A percentile compares a stretch with the other conserved stretches of the same genome.
Evolutionary conservation across 352 stramenopile species (phyloP).

Genomic region (Pythium dissimile): DNA sequence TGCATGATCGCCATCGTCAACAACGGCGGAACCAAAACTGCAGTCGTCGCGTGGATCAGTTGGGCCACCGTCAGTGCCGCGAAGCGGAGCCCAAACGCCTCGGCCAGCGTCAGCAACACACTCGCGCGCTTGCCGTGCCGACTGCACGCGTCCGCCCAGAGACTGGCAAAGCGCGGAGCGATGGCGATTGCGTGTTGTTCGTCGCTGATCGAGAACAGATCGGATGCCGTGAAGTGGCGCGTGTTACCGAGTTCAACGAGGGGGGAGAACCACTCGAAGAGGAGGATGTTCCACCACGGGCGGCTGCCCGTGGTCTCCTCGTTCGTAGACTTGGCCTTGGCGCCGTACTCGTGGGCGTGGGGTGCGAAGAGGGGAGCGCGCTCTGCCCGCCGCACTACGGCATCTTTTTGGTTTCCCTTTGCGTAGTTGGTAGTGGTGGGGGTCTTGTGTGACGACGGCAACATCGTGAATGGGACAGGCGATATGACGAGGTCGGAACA

Average conservation of each 20-base stretch:
- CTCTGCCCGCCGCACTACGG: no score
- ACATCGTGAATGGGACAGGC: not conserved
- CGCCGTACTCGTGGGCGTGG: not conserved
- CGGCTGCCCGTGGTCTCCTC: slow-evolving; percentile 9
- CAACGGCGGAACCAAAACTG: slow-evolving; percentile 56
- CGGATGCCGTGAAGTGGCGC: not conserved
- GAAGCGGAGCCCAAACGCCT: slow-evolving; percentile 54
- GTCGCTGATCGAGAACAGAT: slow-evolving; percentile 13
- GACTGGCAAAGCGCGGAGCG: not conserved
- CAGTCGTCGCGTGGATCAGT: slow-evolving; percentile 60
- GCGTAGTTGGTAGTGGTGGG: no score
- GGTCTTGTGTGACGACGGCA: not conserved
- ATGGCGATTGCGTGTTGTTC: no score
- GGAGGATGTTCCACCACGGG: slow-evolving; percentile 3
- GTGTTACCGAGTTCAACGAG: slow-evolving; percentile 13
- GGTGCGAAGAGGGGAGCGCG: slow-evolving; percentile 3
- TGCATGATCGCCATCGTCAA: slow-evolving; percentile 75
- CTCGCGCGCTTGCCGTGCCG: slow-evolving; percentile 23
- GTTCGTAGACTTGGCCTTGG: not conserved
- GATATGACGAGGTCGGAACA: slow-evolving; percentile 3
- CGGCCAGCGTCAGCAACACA: slow-evolving; percentile 46
- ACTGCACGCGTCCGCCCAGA: not conserved
- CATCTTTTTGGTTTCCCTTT: slow-evolving; percentile 4
- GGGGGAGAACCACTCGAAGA: slow-evolving; percentile 20
- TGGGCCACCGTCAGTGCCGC: slow-evolving; percentile 48